Percentiles rank a stretch among this genome's conserved stretches.
phyloP scores from a whole-genome alignment of 192 early-diverging fungal species.

The Coemansia aciculifera region DNA sequence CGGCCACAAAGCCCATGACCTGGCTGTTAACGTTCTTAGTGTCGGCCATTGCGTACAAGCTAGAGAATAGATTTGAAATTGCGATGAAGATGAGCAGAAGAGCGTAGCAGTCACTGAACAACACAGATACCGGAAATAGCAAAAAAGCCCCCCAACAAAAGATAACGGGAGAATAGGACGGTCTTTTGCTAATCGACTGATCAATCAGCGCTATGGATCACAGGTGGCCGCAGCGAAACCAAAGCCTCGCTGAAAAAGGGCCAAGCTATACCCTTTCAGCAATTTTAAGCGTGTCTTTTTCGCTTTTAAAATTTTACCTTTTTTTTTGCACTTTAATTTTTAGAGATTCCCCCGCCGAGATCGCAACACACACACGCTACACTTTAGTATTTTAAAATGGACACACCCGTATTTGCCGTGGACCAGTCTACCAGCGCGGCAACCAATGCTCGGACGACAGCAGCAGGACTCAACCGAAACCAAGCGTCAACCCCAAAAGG shows the following conservation, averaged over 20 bases:
- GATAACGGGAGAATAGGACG: not conserved
- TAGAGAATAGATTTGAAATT: not conserved
- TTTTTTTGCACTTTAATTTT: not conserved
- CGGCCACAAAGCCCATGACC: slow-evolving; percentile 54
- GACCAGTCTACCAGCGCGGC: not conserved
- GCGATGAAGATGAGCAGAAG: slow-evolving; percentile 1
- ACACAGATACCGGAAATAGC: not conserved
- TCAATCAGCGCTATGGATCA: not conserved
- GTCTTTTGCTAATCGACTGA: slow-evolving; percentile 1
- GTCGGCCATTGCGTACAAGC: slow-evolving; percentile 33
- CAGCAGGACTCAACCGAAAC: not conserved
- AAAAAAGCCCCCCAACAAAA: not conserved
- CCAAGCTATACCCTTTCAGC: not conserved
- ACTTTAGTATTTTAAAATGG: not conserved
- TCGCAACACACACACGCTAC: not conserved
- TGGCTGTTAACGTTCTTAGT: slow-evolving; percentile 40
- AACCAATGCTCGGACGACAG: not conserved
- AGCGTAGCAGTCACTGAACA: not conserved
- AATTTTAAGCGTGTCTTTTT: no score
- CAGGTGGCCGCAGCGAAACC: not conserved
- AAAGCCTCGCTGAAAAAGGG: not conserved
- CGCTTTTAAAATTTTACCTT: not conserved
- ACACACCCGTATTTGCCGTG: not conserved
- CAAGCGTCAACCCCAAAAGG: slow-evolving; percentile 3
- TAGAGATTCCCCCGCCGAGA: not conserved